Base-by-base conservation (phyloP, 1,139 yeast species). In the Meyerozyma sp. region DNA sequence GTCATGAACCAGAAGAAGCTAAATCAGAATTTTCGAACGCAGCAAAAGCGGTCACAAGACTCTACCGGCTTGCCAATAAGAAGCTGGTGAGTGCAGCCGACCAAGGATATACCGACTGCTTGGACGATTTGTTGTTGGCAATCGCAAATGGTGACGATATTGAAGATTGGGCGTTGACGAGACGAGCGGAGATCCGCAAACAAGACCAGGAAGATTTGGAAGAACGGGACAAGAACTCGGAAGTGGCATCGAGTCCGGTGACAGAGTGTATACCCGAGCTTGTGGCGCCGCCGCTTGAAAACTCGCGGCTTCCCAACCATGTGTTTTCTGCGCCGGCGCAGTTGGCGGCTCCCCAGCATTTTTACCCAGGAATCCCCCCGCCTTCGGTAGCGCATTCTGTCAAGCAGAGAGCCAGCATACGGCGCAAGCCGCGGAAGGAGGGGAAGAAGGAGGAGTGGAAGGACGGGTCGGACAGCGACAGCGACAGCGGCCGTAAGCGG, bases 1-100 rank as follows among this genome's bases (percentile, higher is more conserved):
- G 54, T 66, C 8, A 49, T 56, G 8, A 52, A 49, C 7, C 49
- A 43, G 32, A 42, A 46, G 18, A 39, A 49, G 7, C 39, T 42
- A 2, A 41, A 43, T 35, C 64, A 1, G 85, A 81, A 51, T 82
- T 82, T 61, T 77, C 82, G 44, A 66, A 68, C 43, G 87, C 87
- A 8, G 87, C 87, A 27, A 73, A 78, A 46, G 77, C 85, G 3
- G 84, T 82, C 36, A 84, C 87, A 3, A 71, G 82, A 1, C 63
- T 82, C 9, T 82, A 81, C 53, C 65, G 84, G 42, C 56, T 79
- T 8, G 72, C 84, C 14, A 73, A 75, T 44, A 68, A 70, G 40
- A 67, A 76, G 32, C 69, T 63, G 28, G 59, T 71, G 5, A 49
- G 75, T 36, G 55, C 75, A 23, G 70, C 69, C 41, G 68, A 73